A percentile compares a stretch with the other conserved stretches of the same genome.
Evolutionary conservation across 169 alveolate species (phyloP).

Genomic region (Plasmodium reichenowi): DNA sequence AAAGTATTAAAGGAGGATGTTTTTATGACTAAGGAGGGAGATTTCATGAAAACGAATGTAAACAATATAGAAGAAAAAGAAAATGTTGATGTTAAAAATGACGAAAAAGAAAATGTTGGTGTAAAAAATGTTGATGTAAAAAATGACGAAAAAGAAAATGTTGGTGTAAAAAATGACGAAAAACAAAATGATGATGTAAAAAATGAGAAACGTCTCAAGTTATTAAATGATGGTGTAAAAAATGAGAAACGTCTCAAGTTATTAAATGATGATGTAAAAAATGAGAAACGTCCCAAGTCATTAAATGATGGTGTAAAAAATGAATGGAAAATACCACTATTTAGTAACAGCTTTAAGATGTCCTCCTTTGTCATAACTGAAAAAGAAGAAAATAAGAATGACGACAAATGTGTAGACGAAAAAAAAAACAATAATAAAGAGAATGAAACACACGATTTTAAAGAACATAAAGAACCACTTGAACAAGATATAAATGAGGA

Average conservation of each 20-base stretch:
- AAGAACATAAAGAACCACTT: too few relatives aligned
- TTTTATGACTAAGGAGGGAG: background rate
- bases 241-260: too few relatives aligned
- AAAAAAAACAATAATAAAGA: background rate
- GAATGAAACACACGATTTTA: background rate
- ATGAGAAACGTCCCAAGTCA: too few relatives aligned
- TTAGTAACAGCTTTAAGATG: too few relatives aligned
- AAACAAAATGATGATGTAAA: slow-evolving; percentile 13
- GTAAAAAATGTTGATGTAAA: background rate
- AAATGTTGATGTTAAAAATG: background rate
- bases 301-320: background rate
- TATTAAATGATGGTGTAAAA: background rate
- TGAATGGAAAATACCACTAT: background rate
- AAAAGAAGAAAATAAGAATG: slow-evolving; percentile 9
- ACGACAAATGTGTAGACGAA: background rate
- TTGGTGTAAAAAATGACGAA: background rate
- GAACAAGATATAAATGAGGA: too few relatives aligned
- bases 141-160: too few relatives aligned
- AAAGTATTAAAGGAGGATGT: slow-evolving; percentile 14
- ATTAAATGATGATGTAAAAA: background rate
- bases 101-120: background rate
- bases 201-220: background rate
- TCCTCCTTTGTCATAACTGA: background rate
- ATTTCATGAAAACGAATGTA: background rate
- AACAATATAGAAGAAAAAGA: slow-evolving; percentile 2